Evolutionary conservation across 176 grass and related monocot genomes (phyloP).

Genomic region (Areca catechu): DNA sequence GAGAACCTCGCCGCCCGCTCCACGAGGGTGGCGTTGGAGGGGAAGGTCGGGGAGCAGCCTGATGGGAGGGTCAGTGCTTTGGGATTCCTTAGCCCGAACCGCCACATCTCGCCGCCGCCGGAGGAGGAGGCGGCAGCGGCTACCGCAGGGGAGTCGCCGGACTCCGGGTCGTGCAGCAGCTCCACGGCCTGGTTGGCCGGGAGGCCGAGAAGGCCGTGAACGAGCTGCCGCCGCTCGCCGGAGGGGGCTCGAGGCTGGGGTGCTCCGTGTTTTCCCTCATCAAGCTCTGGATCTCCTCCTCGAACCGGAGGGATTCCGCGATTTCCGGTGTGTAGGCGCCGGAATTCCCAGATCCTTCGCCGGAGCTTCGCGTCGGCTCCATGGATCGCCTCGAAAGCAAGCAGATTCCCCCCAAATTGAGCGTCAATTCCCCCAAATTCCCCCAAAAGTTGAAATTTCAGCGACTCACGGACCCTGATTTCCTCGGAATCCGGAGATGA

Average conservation of each 20-base stretch:
- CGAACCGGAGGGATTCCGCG: conserved; percentile 11
- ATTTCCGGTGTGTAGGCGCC: conserved; percentile 11
- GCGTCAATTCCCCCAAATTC: too few species aligned
- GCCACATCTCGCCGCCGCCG: not conserved
- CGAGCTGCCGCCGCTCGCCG: not conserved
- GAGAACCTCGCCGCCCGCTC: conserved; percentile 15
- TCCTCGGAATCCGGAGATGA: too few species aligned
- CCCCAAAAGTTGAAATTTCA: too few species aligned
- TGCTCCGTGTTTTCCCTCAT: not conserved
- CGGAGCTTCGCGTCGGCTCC: conserved; percentile 9
- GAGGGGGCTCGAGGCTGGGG: conserved; percentile 1
- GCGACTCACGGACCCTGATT: too few species aligned
- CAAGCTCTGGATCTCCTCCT: conserved; percentile 16
- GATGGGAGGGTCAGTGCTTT: not conserved
- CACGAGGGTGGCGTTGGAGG: conserved; percentile 3
- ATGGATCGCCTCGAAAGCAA: not conserved
- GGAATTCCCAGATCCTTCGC: conserved; percentile 13
- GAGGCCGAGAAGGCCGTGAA: conserved; percentile 20
- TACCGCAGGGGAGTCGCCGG: not conserved
- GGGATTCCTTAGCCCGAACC: too few species aligned
- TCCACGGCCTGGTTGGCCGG: conserved; percentile 18
- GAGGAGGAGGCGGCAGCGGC: not conserved
- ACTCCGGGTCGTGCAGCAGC: conserved; percentile 6
- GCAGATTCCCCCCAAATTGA: too few species aligned
- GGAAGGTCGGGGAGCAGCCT: conserved; percentile 1